A percentile compares a stretch with the other conserved stretches of the same genome.
phyloP scores from a whole-genome alignment of 208 protist species.

The Leishmania tropica region DNA sequence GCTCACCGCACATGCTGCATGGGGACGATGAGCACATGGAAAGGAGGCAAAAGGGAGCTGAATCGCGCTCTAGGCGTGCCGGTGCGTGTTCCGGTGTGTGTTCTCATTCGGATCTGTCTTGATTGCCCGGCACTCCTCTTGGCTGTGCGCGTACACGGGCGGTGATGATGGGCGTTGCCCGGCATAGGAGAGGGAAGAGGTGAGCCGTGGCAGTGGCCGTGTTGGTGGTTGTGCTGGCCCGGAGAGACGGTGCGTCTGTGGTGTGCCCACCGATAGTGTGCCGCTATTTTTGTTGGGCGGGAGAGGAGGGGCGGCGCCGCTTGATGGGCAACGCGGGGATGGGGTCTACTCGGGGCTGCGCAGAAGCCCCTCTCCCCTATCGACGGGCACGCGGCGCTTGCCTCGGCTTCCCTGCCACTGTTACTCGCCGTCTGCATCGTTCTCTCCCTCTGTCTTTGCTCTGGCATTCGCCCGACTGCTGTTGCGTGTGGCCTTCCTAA shows the following conservation, averaged over 20 bases:
- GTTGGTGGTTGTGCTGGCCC: background rate
- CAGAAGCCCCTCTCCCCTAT: background rate
- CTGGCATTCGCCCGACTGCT: too few relatives aligned
- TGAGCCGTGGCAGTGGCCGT: background rate
- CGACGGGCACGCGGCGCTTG: background rate
- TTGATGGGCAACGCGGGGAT: background rate
- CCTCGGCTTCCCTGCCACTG: background rate
- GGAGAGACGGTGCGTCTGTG: background rate
- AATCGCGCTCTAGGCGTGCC: background rate
- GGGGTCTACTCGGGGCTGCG: background rate
- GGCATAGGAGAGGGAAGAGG: background rate
- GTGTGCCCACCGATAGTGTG: background rate
- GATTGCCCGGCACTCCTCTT: background rate
- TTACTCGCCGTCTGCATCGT: background rate
- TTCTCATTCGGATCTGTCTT: too few relatives aligned
- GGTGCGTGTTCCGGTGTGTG: too few relatives aligned
- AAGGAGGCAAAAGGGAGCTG: background rate
- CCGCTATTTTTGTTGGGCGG: background rate
- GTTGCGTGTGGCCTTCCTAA: background rate
- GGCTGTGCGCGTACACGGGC: background rate
- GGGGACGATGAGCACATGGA: background rate
- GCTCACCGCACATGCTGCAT: background rate
- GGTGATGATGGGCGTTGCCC: background rate
- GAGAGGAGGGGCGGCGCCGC: background rate
- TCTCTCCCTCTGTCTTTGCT: background rate